Evolutionary conservation across 495 filamentous ascomycete genomes (phyloP).

Genomic region (Podospora didyma): DNA sequence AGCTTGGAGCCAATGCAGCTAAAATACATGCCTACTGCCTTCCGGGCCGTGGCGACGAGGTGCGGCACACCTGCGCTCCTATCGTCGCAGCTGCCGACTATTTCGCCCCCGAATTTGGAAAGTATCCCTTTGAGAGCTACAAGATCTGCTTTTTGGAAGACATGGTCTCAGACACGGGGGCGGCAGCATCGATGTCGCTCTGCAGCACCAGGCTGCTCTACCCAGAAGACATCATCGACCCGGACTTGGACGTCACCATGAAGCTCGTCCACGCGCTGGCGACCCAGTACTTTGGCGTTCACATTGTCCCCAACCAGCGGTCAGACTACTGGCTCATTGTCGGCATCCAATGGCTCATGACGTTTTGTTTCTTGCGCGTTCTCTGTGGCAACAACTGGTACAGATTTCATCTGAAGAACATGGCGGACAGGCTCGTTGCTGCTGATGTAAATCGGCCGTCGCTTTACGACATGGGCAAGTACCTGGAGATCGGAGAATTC

Average conservation of each 20-base stretch:
- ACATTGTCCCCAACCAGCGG: conserved; percentile 73
- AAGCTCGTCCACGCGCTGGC: conserved; percentile 77
- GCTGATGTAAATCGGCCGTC: conserved; percentile 79
- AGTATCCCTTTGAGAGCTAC: conserved; percentile 83
- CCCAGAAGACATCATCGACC: conserved; percentile 75
- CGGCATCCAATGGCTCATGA: conserved; percentile 89
- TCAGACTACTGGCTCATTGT: conserved; percentile 89
- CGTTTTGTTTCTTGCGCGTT: conserved; percentile 82
- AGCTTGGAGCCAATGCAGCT: conserved; percentile 76
- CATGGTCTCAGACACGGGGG: conserved; percentile 62
- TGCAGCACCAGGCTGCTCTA: conserved; percentile 85
- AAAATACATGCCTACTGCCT: conserved; percentile 88
- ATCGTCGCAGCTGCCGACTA: conserved; percentile 68
- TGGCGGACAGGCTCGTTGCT: conserved; percentile 76
- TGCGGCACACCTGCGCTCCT: conserved; percentile 69
- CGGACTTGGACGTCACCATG: conserved; percentile 71
- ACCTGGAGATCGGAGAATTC: conserved; percentile 72
- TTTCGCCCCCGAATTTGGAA: conserved; percentile 78
- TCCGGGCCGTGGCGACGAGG: conserved; percentile 71
- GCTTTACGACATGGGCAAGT: conserved; percentile 71
- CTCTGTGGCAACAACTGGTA: conserved; percentile 94
- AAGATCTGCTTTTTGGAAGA: conserved; percentile 95
- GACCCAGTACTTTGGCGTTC: conserved; percentile 90
- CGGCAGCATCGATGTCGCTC: conserved; percentile 77
- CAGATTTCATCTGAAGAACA: conserved; percentile 81